Evolutionary conservation across 2,329 filamentous ascomycete species (phyloP).

Genomic region (Aspergillus sojae): DNA sequence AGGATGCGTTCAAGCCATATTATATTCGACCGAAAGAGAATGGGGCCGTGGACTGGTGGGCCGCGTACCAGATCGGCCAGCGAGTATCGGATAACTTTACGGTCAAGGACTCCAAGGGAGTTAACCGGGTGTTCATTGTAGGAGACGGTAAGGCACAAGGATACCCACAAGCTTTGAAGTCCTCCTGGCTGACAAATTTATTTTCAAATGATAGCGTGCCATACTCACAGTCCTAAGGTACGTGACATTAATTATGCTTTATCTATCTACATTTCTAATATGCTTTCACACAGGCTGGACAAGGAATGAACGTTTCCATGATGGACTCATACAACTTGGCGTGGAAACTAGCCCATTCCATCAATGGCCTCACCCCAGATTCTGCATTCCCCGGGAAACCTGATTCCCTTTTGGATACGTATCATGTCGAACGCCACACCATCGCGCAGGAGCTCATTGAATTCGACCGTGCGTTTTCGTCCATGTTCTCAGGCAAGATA

Average conservation of each 20-base stretch:
- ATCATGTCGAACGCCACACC: conserved; percentile 40
- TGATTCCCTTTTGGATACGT: conserved; percentile 39
- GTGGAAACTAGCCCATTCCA: conserved; percentile 43
- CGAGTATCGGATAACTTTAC: conserved; percentile 53
- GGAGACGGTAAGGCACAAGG: conserved; percentile 56
- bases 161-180: background rate
- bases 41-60: conserved; percentile 72
- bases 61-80: conserved; percentile 76
- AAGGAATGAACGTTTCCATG: conserved; percentile 81
- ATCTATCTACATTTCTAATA: background rate
- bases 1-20: conserved; percentile 68
- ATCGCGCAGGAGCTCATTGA: conserved; percentile 43
- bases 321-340: conserved; percentile 54
- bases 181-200: background rate
- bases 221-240: conserved; percentile 73
- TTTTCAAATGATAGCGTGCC: conserved; percentile 57
- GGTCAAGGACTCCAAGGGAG: conserved; percentile 67
- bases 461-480: conserved; percentile 44
- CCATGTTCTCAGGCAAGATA: conserved; percentile 45
- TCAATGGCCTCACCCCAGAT: conserved; percentile 39
- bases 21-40: conserved; percentile 59
- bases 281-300: conserved; percentile 56
- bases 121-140: conserved; percentile 72
- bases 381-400: conserved; percentile 11
- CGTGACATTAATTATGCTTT: background rate